Evolutionary conservation across 2,329 filamentous ascomycete genomes (phyloP), one percentile per base, ranked within the genome.

Genomic region (Penicillium sp.): DNA sequence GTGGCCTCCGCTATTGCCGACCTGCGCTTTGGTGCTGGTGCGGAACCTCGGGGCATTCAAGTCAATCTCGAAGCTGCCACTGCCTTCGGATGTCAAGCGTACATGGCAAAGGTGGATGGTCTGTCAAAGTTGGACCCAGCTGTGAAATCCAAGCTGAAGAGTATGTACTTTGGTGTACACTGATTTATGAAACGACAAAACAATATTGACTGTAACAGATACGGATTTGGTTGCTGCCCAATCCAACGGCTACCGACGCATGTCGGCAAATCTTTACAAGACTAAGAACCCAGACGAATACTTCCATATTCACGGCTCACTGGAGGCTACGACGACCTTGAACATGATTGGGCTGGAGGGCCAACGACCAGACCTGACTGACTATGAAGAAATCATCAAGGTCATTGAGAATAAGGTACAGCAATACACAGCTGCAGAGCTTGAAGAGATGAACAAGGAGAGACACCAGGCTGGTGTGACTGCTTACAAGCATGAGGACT

Each of bases 241-340:
- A 69, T 89, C 88, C 2, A 84, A 86, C 60, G 77, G 84, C 7
- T 91, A 91, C 68, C 83, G 89, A 10, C 85, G 89, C 60, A 80
- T 91, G 73, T 89, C 88, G 12, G 88, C 88, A 15, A 90, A 90
- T 60, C 75, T 91, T 1, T 91, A 90, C 73, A 80, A 83, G 66
- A 90, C 88, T 9, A 86, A 84, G 69, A 81, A 79, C n/a, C 75
- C 79, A 1, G 84, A 82, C n/a, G 81, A 87, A 68, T 91, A 85
- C 67, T 91, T 89, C 68, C 89, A 91, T 67, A 88, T 91, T 27
- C 89, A 91, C 69, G 88, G 89, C 44, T 91, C 88, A 0, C 75
- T 91, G 0, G 88, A 91, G 64, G 88, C 89, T 4, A 86, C 84
- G 10, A 87, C 83, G 8, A 89, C 87, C 0, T 75, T 91, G 29